Evolutionary conservation across 768 basidiomycete genomes (phyloP), one percentile per base, ranked within the genome.

Genomic region (Tulasnella sp.): DNA sequence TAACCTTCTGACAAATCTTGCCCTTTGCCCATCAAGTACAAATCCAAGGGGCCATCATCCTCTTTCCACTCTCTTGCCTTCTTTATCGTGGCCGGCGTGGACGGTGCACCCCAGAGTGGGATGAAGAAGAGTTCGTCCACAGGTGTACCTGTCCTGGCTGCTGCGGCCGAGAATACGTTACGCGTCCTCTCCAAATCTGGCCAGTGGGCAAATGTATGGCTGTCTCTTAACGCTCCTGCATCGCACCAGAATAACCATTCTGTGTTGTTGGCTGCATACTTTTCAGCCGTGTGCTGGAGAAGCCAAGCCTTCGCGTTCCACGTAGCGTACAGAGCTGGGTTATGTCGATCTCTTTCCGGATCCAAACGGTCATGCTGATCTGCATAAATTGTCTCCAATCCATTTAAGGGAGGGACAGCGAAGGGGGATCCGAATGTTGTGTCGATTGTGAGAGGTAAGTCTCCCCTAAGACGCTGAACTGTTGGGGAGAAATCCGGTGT

Each of bases 231-330:
- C 81, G 89, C 89, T 9, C 89, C 90, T 2, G 90, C 90, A 81
- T 91, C 90, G 48, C 85, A 87, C 91, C 90, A 92, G 81, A 92
- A 91, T 1, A 87, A 89, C 84, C 90, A 91, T 34, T 89, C 87
- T 80, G 89, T 91, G 14, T 83, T 78, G 80, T 85, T 83, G n/a
- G 81, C 42, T 22, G 50, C 24, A 22, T 37, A 75, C 81, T 64
- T 85, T 80, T 85, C 22, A 6, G 73, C 75, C n/a, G 87, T 90
- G 58, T 88, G 85, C 42, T 87, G 84, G 54, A 91, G 85, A 73
- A 90, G 87, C 83, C 87, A 90, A 12, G 90, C 87, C 83, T 91
- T 91, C 0, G 87, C 87, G 79, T 89, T 89, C 90, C 90, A 90
- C 0, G 90, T 85, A 2, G 90, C 90, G 82, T 90, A 91, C 12